Base-by-base conservation (phyloP, 495 filamentous ascomycete species). In the Baudoinia panamericana region DNA sequence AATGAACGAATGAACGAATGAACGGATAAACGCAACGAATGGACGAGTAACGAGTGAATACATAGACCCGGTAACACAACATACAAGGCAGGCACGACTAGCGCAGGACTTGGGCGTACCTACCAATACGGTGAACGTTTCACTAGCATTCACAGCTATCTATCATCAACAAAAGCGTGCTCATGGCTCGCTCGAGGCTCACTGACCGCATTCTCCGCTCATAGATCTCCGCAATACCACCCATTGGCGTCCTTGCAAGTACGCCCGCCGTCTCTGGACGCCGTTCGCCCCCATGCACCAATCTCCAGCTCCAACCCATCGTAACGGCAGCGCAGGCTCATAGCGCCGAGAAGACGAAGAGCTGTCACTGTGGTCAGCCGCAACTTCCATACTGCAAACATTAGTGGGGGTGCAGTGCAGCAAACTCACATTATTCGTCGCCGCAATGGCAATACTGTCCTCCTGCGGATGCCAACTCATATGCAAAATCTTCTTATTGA, bases 401-500 rank as follows among this genome's bases (percentile, higher is more conserved):
- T 48, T 60, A 48, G 63, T 55, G 39, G 45, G 30, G 20, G 16
- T 38, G 13, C 24, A 7, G 41, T 34, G 31, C 28, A 4, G 4
- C 15, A 29, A 11, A 71, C 84, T 80, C 64, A 96, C 90, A 63
- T 97, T 97, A 69, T 97, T 97, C 46, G 90, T 97, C 35, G 90
- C 90, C 44, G 90, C 90, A 70, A 97, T 97, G 30, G 90, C 90
- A 68, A 97, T 97, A 64, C 88, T 95, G 66, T 97, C 90, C 67
- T 97, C 90, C 58, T 85, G 94, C 33, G 90, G 90, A 76, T 97
- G 90, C 90, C 90, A 97, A 65, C 90, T 96, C 90, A 97, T 97
- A 60, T 97, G 90, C 60, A 97, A 57, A 59, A 97, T 97, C 76
- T 97, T 97, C 79, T 97, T 97, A 72, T 97, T 96, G 67, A 96